Evolutionary conservation across 192 early-diverging fungal species (phyloP).

Genomic region (Coemansia sp.): DNA sequence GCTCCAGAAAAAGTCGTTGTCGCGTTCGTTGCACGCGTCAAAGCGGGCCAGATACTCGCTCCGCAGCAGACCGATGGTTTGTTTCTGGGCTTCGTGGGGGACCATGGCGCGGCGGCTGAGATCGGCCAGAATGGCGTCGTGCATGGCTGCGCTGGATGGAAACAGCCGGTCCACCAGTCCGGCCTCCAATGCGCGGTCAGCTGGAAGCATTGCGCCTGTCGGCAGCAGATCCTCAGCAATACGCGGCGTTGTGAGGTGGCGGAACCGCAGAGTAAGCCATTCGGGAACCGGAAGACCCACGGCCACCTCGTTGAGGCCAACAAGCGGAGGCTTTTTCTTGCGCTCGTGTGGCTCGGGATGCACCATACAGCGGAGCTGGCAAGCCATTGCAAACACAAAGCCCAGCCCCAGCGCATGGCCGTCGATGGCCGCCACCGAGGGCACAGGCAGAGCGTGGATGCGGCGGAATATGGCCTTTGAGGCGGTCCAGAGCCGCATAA

Average conservation of each 20-base stretch:
- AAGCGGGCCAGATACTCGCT: slow-evolving; percentile 20
- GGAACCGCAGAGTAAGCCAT: slow-evolving; percentile 42
- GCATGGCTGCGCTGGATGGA: slow-evolving; percentile 9
- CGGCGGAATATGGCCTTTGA: slow-evolving; percentile 31
- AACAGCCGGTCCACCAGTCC: slow-evolving; percentile 29
- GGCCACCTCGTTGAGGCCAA: slow-evolving; percentile 45
- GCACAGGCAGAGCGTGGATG: slow-evolving; percentile 33
- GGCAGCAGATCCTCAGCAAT: slow-evolving; percentile 33
- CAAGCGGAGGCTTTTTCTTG: slow-evolving; percentile 1
- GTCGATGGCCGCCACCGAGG: slow-evolving; percentile 39
- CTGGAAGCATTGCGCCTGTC: slow-evolving; percentile 19
- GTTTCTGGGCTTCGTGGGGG: slow-evolving; percentile 15
- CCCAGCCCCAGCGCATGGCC: slow-evolving; percentile 42
- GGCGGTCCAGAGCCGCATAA: slow-evolving; percentile 22
- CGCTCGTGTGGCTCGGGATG: neutral
- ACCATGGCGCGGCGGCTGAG: slow-evolving; percentile 8
- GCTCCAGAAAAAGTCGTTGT: slow-evolving; percentile 24
- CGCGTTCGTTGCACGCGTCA: slow-evolving; percentile 21
- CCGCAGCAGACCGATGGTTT: slow-evolving; percentile 18
- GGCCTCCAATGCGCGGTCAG: neutral
- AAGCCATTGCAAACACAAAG: slow-evolving; percentile 42
- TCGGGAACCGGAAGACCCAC: slow-evolving; percentile 42
- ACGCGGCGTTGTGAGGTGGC: slow-evolving; percentile 24
- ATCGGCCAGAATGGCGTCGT: slow-evolving; percentile 8
- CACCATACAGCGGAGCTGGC: slow-evolving; percentile 39